Base-by-base conservation (phyloP, 1,284 basidiomycete species). In the Ganoderma meredithae region DNA sequence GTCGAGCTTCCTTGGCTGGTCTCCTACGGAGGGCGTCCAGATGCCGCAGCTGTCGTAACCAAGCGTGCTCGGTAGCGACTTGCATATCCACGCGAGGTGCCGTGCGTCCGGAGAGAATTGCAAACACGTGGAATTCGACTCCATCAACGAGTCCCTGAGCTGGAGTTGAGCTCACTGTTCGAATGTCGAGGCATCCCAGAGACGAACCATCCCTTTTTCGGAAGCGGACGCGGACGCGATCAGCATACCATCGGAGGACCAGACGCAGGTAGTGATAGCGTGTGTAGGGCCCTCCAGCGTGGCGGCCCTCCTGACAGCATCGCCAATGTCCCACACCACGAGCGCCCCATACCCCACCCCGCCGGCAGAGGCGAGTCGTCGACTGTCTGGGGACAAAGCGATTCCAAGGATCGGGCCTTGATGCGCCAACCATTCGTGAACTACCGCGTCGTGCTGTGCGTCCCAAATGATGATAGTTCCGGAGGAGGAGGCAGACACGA, bases 401-500 rank as follows among this genome's bases (percentile, higher is more conserved):
- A 59, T 36, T 10, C 3, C 19, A 17, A 12, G 15, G 31, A 33
- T 15, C 6, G 27, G 52, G 27, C 17, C 15, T 7, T 15, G 52
- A 19, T 55, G 52, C 9, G 52, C 52, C 12, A 55, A 8, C 52
- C 52, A 55, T 33, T 55, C 52, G 9, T 55, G 27, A 15, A 15
- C 27, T 1, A 55, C 33, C 52, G 52, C 5, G 27, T 27, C 27
- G 27, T 27, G 27, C 27, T 27, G 27, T 0, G 52, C 12, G 31
- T 55, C 52, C 52, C 52, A 55, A 15, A 55, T 10, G 27, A 55
- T 55, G 52, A 55, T 55, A 15, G 52, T 55, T 15, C 52, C 52
- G 15, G 19, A 27, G 15, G 27, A 33, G 10, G 27, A 31, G 52
- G 52, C 27, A 13, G 52, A 15, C 3, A 55, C 27, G 3, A 31